Conservation (phyloP, 1,139 yeast species). For the Suhomyces guaymorum region DNA sequence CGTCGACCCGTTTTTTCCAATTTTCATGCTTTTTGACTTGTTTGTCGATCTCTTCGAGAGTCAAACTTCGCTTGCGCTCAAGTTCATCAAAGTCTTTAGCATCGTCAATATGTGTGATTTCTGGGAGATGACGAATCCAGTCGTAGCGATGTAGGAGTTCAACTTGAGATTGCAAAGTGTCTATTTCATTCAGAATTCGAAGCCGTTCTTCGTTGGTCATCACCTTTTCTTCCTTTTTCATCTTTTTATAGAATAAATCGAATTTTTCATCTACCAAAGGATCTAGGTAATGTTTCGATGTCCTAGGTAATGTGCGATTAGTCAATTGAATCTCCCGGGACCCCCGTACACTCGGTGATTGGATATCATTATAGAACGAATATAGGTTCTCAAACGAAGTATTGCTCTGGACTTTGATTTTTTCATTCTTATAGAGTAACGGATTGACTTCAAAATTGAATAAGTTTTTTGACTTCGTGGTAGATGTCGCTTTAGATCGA, state of each 20-base stretch:
- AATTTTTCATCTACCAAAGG: slow-evolving; percentile 49
- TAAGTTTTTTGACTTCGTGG: slow-evolving; percentile 15
- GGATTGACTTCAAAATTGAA: slow-evolving; percentile 38
- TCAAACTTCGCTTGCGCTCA: slow-evolving; percentile 47
- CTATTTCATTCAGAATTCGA: slow-evolving; percentile 52
- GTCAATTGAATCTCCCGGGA: slow-evolving; percentile 7
- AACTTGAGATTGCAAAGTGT: slow-evolving; percentile 46
- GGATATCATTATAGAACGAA: slow-evolving; percentile 14
- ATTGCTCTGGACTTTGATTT: slow-evolving; percentile 18
- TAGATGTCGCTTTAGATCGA: slow-evolving; percentile 23
- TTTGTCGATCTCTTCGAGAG: slow-evolving; percentile 50
- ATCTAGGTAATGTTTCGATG: slow-evolving; percentile 30
- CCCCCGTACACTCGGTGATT: slow-evolving; percentile 9
- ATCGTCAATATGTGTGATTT: slow-evolving; percentile 56
- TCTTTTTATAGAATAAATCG: slow-evolving; percentile 54
- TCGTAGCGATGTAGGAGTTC: slow-evolving; percentile 50
- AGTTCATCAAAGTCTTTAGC: slow-evolving; percentile 49
- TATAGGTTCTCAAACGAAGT: slow-evolving; percentile 14
- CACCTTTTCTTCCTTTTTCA: slow-evolving; percentile 66
- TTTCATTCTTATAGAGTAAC: slow-evolving; percentile 25
- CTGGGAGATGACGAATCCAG: slow-evolving; percentile 56
- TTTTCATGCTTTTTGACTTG: slow-evolving; percentile 50
- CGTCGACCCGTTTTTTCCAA: slow-evolving; percentile 40
- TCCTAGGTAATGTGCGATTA: slow-evolving; percentile 23
- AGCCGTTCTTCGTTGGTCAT: slow-evolving; percentile 61